Conservation (phyloP, 1,284 basidiomycete genomes). For the Ganoderma multipileum region DNA sequence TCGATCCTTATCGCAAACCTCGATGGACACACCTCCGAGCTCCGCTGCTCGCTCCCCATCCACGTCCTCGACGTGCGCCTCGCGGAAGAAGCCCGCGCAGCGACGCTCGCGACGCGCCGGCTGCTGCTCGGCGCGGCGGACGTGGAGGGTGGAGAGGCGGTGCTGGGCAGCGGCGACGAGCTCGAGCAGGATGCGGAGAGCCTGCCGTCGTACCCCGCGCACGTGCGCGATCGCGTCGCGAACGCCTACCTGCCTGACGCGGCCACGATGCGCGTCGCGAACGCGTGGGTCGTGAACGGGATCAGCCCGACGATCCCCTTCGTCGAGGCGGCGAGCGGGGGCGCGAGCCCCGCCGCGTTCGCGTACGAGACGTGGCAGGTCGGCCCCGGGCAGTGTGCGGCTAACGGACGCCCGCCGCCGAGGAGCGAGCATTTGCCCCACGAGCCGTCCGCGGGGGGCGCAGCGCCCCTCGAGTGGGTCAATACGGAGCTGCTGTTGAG, state of each 20-base stretch:
- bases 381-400: constrained; percentile 15
- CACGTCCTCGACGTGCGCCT: constrained; percentile 80
- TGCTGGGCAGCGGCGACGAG: constrained; percentile 36
- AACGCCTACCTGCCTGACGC: constrained; percentile 74
- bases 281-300: constrained; percentile 61
- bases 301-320: constrained; percentile 44
- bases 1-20: constrained; percentile 79
- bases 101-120: constrained; percentile 76
- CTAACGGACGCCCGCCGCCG: constrained; percentile 17
- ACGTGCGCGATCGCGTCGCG: constrained; percentile 89
- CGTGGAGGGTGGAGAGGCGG: constrained; percentile 19
- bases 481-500: constrained; percentile 84
- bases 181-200: constrained; percentile 22
- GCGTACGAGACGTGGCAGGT: constrained; percentile 37
- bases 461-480: constrained; percentile 71
- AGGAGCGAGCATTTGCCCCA: constrained; percentile 39
- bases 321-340: constrained; percentile 36
- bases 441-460: constrained; percentile 34
- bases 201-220: constrained; percentile 86
- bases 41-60: constrained; percentile 90
- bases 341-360: constrained; percentile 39
- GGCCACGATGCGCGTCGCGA: constrained; percentile 68
- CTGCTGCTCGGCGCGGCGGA: constrained; percentile 47
- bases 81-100: constrained; percentile 75
- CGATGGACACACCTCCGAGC: constrained; percentile 90